Evolutionary conservation across 331 rosid species (phyloP).

Genomic region (Acacia pycnantha): DNA sequence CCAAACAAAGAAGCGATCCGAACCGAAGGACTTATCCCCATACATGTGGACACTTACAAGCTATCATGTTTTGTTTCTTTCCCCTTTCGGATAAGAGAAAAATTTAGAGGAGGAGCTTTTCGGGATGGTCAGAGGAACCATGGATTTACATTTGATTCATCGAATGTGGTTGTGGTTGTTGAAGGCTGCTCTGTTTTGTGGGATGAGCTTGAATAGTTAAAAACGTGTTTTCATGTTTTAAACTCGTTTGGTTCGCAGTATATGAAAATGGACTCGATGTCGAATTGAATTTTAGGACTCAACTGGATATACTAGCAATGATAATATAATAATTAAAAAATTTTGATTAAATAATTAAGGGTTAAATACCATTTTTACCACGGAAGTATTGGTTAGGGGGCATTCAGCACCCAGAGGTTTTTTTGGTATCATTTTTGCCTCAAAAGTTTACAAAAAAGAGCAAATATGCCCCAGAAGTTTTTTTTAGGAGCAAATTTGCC

Average conservation of each 20-base stretch:
- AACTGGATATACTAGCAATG: no score
- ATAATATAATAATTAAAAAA: no score
- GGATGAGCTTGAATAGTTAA: neutral
- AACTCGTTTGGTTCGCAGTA: neutral
- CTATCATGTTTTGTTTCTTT: neutral
- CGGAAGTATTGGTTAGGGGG: no score
- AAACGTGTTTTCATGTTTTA: neutral
- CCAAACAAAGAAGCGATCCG: conserved; percentile 84
- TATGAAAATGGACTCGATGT: neutral
- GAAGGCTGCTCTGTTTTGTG: neutral
- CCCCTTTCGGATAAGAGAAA: neutral
- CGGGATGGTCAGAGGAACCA: neutral
- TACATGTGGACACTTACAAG: conserved; percentile 7
- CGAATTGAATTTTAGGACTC: no score
- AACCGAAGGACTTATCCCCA: conserved; percentile 88
- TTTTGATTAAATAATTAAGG: no score
- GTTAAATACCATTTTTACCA: no score
- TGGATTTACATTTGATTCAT: neutral
- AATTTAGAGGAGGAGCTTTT: neutral
- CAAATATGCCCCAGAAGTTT: no score
- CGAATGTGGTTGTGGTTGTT: neutral
- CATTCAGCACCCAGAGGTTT: no score
- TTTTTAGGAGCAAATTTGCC: no score
- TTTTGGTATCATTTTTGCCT: no score
- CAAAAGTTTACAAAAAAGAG: no score